phyloP scores from a whole-genome alignment of 164 flowering plant species.

The Vitis cinerea region DNA sequence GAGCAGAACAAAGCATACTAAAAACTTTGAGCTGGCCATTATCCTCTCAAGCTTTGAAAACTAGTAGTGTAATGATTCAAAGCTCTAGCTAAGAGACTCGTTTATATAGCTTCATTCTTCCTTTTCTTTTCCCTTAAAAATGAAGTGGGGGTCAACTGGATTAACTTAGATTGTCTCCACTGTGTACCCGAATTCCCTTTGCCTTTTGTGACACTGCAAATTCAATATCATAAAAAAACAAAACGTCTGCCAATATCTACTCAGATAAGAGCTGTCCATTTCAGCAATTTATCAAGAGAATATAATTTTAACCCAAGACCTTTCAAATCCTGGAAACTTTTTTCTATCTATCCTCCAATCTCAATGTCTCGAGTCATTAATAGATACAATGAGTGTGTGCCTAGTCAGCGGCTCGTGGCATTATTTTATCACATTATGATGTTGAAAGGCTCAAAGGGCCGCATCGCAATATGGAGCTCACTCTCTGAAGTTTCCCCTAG shows the following conservation, averaged over 20 bases:
- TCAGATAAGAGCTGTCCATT: constrained; percentile 9
- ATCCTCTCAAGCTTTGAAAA: not conserved
- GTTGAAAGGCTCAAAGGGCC: not conserved
- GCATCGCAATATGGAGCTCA: not conserved
- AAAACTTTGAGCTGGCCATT: constrained; percentile 14
- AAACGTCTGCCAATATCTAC: constrained; percentile 9
- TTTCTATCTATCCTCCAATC: constrained; percentile 1
- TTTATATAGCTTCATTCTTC: not conserved
- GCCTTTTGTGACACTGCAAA: no score
- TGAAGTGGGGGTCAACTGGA: not conserved
- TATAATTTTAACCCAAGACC: not conserved
- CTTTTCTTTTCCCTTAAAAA: not conserved
- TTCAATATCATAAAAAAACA: not conserved
- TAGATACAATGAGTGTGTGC: not conserved
- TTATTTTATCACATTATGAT: not conserved
- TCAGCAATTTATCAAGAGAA: not conserved
- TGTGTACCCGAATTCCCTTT: no score
- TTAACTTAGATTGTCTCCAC: not conserved
- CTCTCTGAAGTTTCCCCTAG: not conserved
- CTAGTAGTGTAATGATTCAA: constrained; percentile 4
- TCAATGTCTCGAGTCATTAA: not conserved
- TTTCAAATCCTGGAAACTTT: no score
- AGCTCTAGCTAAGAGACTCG: not conserved
- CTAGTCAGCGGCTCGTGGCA: constrained; percentile 4
- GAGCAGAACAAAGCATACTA: constrained; percentile 5